Percentiles rank a stretch among this genome's conserved stretches.
phyloP scores from a whole-genome alignment of 352 stramenopile species.

The Phytophthora sojae region DNA sequence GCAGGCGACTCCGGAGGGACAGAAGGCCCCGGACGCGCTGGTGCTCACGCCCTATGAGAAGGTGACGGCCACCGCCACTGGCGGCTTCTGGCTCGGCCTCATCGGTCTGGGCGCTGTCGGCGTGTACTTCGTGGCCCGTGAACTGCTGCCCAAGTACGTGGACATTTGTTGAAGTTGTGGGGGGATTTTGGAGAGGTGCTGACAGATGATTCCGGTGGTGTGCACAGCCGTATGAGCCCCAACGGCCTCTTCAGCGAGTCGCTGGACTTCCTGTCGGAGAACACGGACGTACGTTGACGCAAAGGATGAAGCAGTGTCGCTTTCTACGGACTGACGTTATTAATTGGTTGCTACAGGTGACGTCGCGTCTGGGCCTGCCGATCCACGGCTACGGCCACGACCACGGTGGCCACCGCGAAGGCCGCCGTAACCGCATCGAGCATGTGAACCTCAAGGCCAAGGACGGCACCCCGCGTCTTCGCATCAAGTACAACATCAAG shows the following conservation, averaged over 20 bases:
- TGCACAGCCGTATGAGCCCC: constrained; percentile 78
- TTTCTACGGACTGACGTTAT: constrained; percentile 5
- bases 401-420: constrained; percentile 93
- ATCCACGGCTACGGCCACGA: constrained; percentile 95
- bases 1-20: constrained; percentile 51
- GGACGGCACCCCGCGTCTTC: constrained; percentile 84
- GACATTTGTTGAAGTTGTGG: not conserved
- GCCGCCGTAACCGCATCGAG: constrained; percentile 96
- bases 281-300: constrained; percentile 60
- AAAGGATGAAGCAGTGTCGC: not conserved
- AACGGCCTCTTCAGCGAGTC: constrained; percentile 86
- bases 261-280: constrained; percentile 76
- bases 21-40: constrained; percentile 73
- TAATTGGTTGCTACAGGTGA: constrained; percentile 53
- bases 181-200: not conserved
- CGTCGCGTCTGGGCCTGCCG: constrained; percentile 85
- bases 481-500: constrained; percentile 96
- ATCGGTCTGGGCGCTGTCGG: constrained; percentile 86
- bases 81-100: constrained; percentile 90
- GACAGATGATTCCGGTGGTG: constrained; percentile 16
- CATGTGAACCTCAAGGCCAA: constrained; percentile 93
- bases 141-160: constrained; percentile 91
- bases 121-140: constrained; percentile 93
- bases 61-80: constrained; percentile 89
- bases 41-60: constrained; percentile 95